Evolutionary conservation across 768 basidiomycete species (phyloP), one percentile per base, ranked within the genome.

Genomic region (Suillus subaureus): DNA sequence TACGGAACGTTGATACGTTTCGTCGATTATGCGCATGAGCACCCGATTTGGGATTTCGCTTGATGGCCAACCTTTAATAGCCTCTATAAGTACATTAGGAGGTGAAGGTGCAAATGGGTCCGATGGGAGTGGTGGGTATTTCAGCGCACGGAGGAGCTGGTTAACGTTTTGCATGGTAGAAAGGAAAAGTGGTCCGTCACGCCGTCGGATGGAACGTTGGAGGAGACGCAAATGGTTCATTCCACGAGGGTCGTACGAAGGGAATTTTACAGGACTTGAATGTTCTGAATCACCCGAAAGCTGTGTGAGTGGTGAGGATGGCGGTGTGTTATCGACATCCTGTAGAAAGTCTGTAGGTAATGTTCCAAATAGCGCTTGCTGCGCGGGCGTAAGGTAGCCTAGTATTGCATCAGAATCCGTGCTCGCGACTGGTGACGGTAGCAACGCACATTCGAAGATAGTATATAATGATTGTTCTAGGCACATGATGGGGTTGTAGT

Each of bases 1-100:
- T 1, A 98, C 96, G 21, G 89, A 87, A 33, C 97, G 87, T 72
- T 98, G 94, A 72, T 99, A 99, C 43, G 90, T 92, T 80, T 98
- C 95, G 52, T 96, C 94, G 61, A 92, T 83, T 57, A 97, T 85
- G 49, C 90, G 88, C 79, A 88, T 83, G 64, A 91, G 80, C 2
- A 96, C 85, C 40, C 85, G 82, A 56, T 87, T 81, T 0, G 89
- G 91, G 33, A 96, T 73, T 4, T 86, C 88, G 1, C 71, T 78
- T 23, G 79, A 70, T 0, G 77, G 78, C 89, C 90, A 92, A 0
- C 77, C 70, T 45, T 79, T 75, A 6, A 88, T 79, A 2, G 77
- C 74, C 23, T 80, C 74, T 72, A 80, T 85, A 16, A 93, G 74
- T 2, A 77, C 67, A 67, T 91, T 91, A 4, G 75, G 77, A 1